Base-by-base conservation (phyloP, 805 yeast genomes). In the Starmerella potacharoeniae region DNA sequence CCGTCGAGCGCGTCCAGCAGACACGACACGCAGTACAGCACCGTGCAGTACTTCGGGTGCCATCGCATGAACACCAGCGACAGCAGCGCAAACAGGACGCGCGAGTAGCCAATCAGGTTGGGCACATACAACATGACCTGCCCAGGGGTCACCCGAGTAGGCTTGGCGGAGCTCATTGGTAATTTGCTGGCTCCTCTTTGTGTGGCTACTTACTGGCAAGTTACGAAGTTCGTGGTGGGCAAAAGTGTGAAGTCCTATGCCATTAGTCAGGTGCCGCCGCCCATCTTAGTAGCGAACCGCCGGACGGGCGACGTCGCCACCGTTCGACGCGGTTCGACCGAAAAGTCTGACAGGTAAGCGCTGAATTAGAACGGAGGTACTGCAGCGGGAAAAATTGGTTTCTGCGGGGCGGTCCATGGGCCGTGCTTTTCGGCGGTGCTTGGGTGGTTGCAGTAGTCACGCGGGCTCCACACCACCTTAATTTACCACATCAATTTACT, bases 1-100 rank as follows among this genome's bases (percentile, higher is more conserved):
- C 99, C 99, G 68, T 93, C 99, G 55, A 89, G 79, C 0, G 99
- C 99, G 70, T 93, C 99, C 59, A 93, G 74, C 54, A 93, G 74
- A 63, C 98, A 95, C 11, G 96, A 88, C 17, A 88, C 74, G 14
- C 95, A 84, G 68, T 93, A 93, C 46, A 89, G 73, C 17, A 79
- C 68, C 42, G 86, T 80, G 51, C 96, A 89, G 67, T 77, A 76
- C 55, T 83, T 71, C 22, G 97, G 98, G 68, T 88, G 93, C 65
- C 77, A 74, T 61, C 79, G 77, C 98, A 93, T 93, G 61, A 85
- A 77, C 58, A 79, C 73, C 60, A 90, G 81, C 41, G 97, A 89
- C 43, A 85, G 71, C 49, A 89, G 65, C 10, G 96, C 95, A 28
- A 95, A 81, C 39, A 84, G 62, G 17, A 95, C 90, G 59, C 99